Evolutionary conservation across 2,329 filamentous ascomycete genomes (phyloP), one percentile per base, ranked within the genome.

Genomic region (Aspergillus fumigatus): DNA sequence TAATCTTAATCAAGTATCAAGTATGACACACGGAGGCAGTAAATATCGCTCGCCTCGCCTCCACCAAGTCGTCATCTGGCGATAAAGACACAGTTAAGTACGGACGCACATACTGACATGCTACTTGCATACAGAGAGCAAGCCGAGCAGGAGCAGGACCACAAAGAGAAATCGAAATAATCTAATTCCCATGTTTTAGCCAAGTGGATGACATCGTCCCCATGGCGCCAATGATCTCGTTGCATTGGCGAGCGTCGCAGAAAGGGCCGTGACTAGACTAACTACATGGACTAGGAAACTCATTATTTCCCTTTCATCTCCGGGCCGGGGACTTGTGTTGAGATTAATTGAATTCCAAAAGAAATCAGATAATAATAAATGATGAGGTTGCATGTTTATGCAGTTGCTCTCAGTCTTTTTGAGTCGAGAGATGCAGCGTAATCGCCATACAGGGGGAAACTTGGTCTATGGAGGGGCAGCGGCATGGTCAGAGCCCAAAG

Each of bases 291-390:
- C 57, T 63, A 57, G 47, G 17, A 48, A 48, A 48, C 45, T 50
- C 43, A 50, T 56, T 54, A 59, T 64, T 61, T 21, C 26, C 62
- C 62, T 62, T 67, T 64, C 65, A 67, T 66, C 59, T 65, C 63
- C 63, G 63, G 56, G 11, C 55, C 57, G 62, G 54, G 50, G 45
- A 59, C 40, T 53, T 58, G 21, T 59, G 52, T 52, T 59, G 54
- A 59, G 53, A 59, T 55, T 59, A 57, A 23, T 47, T 47, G 19
- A 25, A 47, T 14, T 23, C 8, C 8, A 26, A 23, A 43, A 43
- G 14, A 35, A 35, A 35, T 17, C 32, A 6, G 32, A 35, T 17
- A 35, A 17, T 35, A 14, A 6, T 6, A 35, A 14, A 5, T 32
- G 25, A 29, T 29, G 27, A 14, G 29, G 11, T 35, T 35, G 11